Evolutionary conservation across 2,329 filamentous ascomycete genomes (phyloP).

Genomic region (Epichloe aotearoae): DNA sequence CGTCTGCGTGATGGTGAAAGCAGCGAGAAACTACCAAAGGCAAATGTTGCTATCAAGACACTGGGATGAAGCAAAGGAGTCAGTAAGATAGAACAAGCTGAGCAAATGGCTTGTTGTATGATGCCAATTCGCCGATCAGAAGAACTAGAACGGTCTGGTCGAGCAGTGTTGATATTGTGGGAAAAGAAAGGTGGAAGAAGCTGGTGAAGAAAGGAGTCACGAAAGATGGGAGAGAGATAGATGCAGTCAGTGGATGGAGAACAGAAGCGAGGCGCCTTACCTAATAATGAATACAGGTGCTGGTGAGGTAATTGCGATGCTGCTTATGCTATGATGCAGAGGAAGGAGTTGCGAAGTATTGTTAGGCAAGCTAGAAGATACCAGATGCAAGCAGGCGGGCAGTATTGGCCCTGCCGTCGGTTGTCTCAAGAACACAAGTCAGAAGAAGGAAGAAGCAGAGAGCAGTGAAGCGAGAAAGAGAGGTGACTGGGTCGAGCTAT

Average conservation of each 20-base stretch:
- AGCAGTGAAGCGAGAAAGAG: constrained; percentile 3
- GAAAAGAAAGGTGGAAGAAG: constrained; percentile 11
- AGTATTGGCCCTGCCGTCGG: constrained; percentile 3
- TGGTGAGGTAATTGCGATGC: constrained; percentile 13
- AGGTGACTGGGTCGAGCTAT: background rate
- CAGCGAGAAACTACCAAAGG: constrained; percentile 20
- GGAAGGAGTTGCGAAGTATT: constrained; percentile 7
- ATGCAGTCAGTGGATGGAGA: constrained; percentile 2
- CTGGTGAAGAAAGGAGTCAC: constrained; percentile 8
- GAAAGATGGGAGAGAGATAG: constrained; percentile 6
- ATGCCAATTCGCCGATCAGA: constrained; percentile 15
- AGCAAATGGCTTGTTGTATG: constrained; percentile 37
- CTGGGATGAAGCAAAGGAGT: constrained; percentile 43
- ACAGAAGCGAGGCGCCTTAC: constrained; percentile 10
- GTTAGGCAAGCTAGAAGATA: constrained; percentile 6
- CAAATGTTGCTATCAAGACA: constrained; percentile 38
- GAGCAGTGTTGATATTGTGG: constrained; percentile 33
- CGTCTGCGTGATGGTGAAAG: constrained; percentile 17
- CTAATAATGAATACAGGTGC: constrained; percentile 7
- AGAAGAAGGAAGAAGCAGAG: constrained; percentile 7
- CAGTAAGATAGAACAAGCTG: constrained; percentile 46
- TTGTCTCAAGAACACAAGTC: constrained; percentile 1
- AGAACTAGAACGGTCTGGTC: constrained; percentile 26
- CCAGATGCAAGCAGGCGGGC: constrained; percentile 5
- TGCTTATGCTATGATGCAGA: constrained; percentile 8